These are phyloP conservation scores for Fraxinus cuspidata DNA, from an alignment of 257 asterid genomes.

Conservation along the genomic window DNA sequence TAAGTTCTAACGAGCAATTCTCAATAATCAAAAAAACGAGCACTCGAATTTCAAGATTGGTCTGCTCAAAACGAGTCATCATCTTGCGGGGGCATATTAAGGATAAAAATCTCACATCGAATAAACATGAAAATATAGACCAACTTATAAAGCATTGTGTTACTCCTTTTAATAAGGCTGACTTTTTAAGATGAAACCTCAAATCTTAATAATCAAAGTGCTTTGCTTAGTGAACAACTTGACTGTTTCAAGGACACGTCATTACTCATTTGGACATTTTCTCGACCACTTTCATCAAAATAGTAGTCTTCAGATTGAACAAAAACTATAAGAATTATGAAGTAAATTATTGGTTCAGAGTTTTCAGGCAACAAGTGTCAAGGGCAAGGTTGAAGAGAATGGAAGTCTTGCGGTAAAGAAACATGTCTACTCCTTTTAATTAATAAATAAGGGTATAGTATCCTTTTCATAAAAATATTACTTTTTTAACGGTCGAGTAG, in stretches of 20 bases:
- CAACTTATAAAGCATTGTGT: too few species aligned
- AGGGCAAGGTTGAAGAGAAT: conserved; percentile 35
- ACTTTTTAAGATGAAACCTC: too few species aligned
- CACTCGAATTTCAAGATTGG: too few species aligned
- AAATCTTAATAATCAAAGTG: conserved; percentile 31
- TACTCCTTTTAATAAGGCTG: too few species aligned
- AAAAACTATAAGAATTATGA: neutral
- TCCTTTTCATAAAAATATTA: conserved; percentile 21
- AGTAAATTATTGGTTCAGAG: conserved; percentile 39
- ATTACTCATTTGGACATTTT: conserved; percentile 37
- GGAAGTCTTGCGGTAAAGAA: conserved; percentile 37
- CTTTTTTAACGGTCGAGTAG: neutral
- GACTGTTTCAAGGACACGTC: conserved; percentile 54
- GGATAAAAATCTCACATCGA: too few species aligned
- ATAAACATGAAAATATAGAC: too few species aligned
- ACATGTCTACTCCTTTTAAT: conserved; percentile 64
- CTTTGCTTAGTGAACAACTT: conserved; percentile 52
- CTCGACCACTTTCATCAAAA: conserved; percentile 63
- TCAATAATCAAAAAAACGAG: too few species aligned
- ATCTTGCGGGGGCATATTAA: too few species aligned
- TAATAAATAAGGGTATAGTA: conserved; percentile 32
- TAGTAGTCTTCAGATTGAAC: conserved; percentile 48
- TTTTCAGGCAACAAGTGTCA: conserved; percentile 43
- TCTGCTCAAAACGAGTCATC: too few species aligned
- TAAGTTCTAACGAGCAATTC: too few species aligned